These are phyloP conservation scores for Orbilia javanica DNA, from an alignment of 2,329 filamentous ascomycete species.

Conservation along the genomic window DNA sequence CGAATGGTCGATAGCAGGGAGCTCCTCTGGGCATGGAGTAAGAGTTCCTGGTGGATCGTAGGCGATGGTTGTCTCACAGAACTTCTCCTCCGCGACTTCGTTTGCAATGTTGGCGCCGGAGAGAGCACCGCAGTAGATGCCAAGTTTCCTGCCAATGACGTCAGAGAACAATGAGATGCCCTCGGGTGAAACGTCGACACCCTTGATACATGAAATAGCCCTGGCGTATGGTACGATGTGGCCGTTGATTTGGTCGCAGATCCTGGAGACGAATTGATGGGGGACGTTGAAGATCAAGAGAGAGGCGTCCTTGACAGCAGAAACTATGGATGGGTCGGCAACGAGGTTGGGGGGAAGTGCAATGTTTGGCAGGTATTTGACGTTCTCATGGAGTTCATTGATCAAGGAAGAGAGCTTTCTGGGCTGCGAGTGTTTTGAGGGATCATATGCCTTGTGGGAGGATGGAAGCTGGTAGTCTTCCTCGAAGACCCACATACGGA, in stretches of 20 bases:
- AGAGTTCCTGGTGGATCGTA: conserved; percentile 91
- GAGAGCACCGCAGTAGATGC: conserved; percentile 95
- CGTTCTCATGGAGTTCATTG: conserved; percentile 93
- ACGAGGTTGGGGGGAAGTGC: conserved; percentile 83
- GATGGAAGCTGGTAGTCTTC: conserved; percentile 83
- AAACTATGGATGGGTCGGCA: conserved; percentile 83
- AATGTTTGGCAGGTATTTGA: conserved; percentile 96
- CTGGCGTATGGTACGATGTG: conserved; percentile 92
- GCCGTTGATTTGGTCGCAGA: conserved; percentile 85
- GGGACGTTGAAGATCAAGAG: conserved; percentile 96
- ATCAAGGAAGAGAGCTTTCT: conserved; percentile 92
- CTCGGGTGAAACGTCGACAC: conserved; percentile 89
- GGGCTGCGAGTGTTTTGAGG: conserved; percentile 72
- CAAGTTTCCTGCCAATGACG: conserved; percentile 88
- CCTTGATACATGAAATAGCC: conserved; percentile 98
- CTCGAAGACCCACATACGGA: conserved; percentile 99
- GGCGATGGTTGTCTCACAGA: conserved; percentile 95
- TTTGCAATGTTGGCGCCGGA: conserved; percentile 96
- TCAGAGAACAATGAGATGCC: conserved; percentile 93
- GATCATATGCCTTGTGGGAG: conserved; percentile 79
- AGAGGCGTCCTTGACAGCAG: conserved; percentile 84
- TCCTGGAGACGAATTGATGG: conserved; percentile 92
- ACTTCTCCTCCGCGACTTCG: conserved; percentile 95
- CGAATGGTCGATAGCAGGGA: conserved; percentile 85
- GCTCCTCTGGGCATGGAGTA: conserved; percentile 81